Evolutionary conservation across 1,284 basidiomycete genomes (phyloP).

Genomic region (Ceratobasidium sp.): DNA sequence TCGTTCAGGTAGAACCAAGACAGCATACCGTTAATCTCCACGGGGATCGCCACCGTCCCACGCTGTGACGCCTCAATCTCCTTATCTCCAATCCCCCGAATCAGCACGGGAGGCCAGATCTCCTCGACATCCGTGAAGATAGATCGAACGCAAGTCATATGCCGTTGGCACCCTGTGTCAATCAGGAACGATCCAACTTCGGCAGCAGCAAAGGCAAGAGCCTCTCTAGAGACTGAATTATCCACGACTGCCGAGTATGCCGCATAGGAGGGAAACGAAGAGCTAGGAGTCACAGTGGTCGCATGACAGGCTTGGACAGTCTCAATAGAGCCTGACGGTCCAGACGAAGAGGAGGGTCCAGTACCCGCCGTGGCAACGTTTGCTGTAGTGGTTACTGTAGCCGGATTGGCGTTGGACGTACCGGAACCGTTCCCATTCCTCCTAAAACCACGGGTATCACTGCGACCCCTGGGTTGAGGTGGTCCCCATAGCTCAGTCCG

Average conservation of each 20-base stretch:
- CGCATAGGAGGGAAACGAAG: neutral
- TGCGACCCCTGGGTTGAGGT: too few species aligned
- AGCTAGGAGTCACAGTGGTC: too few species aligned
- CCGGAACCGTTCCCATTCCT: too few species aligned
- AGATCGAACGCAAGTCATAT: neutral
- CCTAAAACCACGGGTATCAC: too few species aligned
- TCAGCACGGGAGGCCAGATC: neutral
- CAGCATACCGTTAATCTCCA: neutral
- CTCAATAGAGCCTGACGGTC: too few species aligned
- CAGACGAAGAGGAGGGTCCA: too few species aligned
- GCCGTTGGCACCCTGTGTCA: conserved; percentile 3
- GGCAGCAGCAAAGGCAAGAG: neutral
- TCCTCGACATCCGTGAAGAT: neutral
- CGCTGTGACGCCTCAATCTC: neutral
- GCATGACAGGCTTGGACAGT: too few species aligned
- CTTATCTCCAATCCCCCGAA: neutral
- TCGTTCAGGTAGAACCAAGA: neutral
- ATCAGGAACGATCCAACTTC: neutral
- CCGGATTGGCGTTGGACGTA: too few species aligned
- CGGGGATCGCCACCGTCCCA: neutral
- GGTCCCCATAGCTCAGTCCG: neutral
- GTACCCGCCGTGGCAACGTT: too few species aligned
- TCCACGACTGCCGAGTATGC: neutral
- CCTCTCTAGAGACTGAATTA: neutral
- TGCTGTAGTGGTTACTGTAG: too few species aligned